These are phyloP conservation scores for Cytospora piceae DNA, from an alignment of 2,329 filamentous ascomycete genomes.

Conservation along the genomic window DNA sequence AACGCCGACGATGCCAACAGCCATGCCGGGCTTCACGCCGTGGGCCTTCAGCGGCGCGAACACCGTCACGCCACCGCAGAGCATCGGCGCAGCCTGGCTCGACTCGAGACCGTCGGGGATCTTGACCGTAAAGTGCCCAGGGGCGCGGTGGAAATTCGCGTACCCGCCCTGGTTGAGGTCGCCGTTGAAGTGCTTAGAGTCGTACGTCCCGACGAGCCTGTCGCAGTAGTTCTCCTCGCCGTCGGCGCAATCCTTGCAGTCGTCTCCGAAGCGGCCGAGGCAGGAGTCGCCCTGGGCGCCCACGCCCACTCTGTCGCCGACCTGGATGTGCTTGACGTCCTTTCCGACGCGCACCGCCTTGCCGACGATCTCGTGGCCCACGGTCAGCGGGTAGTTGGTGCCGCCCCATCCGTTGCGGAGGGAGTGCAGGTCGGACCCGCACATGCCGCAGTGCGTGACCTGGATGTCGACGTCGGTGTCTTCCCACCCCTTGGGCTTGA, in stretches of 20 bases:
- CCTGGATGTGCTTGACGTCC: constrained; percentile 50
- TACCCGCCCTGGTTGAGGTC: constrained; percentile 62
- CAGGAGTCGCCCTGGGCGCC: constrained; percentile 64
- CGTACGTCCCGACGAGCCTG: constrained; percentile 55
- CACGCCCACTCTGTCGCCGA: constrained; percentile 67
- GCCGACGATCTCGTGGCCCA: constrained; percentile 70
- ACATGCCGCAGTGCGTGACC: constrained; percentile 68
- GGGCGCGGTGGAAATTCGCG: constrained; percentile 39
- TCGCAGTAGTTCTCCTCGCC: constrained; percentile 47
- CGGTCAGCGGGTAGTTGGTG: constrained; percentile 49
- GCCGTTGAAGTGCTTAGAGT: constrained; percentile 53
- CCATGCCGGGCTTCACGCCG: constrained; percentile 67
- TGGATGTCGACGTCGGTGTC: constrained; percentile 69
- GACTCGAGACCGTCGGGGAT: constrained; percentile 47
- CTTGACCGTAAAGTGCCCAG: constrained; percentile 50
- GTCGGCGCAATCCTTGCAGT: constrained; percentile 47
- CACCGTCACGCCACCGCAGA: constrained; percentile 70
- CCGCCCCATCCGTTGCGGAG: constrained; percentile 57
- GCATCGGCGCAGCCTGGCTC: constrained; percentile 60
- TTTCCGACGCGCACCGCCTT: constrained; percentile 58
- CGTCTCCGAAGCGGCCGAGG: constrained; percentile 40
- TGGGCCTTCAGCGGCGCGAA: constrained; percentile 61
- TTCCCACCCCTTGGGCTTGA: constrained; percentile 67
- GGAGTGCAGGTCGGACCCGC: constrained; percentile 64
- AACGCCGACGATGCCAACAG: constrained; percentile 67